These are phyloP conservation scores for Ailanthus altissimus DNA, from an alignment of 345 rosid genomes.

Conservation along the genomic window DNA sequence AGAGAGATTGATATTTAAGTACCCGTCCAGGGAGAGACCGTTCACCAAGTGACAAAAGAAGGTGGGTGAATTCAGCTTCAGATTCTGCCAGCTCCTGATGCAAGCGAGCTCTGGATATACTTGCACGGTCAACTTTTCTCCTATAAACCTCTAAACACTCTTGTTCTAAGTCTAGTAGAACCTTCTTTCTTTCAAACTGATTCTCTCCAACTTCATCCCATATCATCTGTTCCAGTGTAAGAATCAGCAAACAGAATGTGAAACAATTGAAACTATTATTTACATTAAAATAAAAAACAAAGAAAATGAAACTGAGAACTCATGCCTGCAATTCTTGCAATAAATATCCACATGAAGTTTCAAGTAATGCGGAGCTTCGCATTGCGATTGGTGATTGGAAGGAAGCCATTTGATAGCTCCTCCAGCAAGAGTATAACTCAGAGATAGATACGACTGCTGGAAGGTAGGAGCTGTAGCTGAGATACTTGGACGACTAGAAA, in stretches of 20 bases:
- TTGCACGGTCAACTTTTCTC: conserved; percentile 94
- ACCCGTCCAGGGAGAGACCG: conserved; percentile 96
- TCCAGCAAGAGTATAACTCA: conserved; percentile 4
- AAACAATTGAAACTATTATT: neutral
- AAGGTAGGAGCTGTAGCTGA: conserved; percentile 15
- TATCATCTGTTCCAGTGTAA: conserved; percentile 60
- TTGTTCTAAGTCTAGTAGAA: conserved; percentile 79
- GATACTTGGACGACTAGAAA: conserved; percentile 24
- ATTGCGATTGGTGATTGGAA: conserved; percentile 60
- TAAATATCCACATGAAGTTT: conserved; percentile 84
- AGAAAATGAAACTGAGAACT: neutral
- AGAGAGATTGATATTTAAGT: conserved; percentile 29
- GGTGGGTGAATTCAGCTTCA: conserved; percentile 94
- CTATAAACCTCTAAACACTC: conserved; percentile 92
- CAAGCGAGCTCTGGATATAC: conserved; percentile 86
- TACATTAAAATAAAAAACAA: conserved; percentile 14
- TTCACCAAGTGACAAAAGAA: conserved; percentile 94
- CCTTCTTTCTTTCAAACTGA: conserved; percentile 76
- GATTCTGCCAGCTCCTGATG: conserved; percentile 98
- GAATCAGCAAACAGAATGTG: conserved; percentile 3
- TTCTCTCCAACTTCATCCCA: conserved; percentile 99
- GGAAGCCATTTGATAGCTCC: conserved; percentile 57
- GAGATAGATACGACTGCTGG: conserved; percentile 7
- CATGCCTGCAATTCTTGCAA: conserved; percentile 90
- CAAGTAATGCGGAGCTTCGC: conserved; percentile 62